Conservation (phyloP, 331 rosid genomes). For the Malus hybrid region DNA sequence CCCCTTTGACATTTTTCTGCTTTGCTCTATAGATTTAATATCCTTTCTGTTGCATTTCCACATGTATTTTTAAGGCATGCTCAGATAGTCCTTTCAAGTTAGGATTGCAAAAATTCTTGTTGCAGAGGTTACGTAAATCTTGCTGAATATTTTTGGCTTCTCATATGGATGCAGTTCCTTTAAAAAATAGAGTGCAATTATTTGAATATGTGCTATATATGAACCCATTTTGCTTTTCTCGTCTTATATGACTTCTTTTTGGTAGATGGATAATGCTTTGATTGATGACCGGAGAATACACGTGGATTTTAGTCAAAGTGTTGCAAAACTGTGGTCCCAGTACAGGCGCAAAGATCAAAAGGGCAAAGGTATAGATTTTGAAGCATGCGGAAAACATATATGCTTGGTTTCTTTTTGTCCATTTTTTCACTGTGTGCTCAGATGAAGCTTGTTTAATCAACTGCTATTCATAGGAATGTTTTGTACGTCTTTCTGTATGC, state of each 20-base stretch:
- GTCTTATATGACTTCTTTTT: slow-evolving; percentile 1
- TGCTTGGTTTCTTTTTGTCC: background rate
- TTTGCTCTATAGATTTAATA: background rate
- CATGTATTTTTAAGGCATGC: background rate
- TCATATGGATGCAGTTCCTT: background rate
- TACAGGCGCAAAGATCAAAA: slow-evolving; percentile 58
- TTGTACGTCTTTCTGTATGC: background rate
- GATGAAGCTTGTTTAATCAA: background rate
- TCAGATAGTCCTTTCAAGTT: background rate
- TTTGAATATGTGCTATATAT: background rate
- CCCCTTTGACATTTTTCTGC: background rate
- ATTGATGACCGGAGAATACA: slow-evolving; percentile 97
- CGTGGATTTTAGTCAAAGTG: slow-evolving; percentile 97
- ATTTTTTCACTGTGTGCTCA: background rate
- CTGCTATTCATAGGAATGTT: background rate
- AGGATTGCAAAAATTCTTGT: background rate
- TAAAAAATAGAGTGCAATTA: background rate
- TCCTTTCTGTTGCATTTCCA: background rate
- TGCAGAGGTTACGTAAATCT: background rate
- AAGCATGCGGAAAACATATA: background rate
- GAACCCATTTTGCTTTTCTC: background rate
- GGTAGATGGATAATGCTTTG: slow-evolving; percentile 94
- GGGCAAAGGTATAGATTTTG: slow-evolving; percentile 47
- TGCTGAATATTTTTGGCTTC: background rate
- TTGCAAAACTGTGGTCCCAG: slow-evolving; percentile 84